These are phyloP conservation scores for Puccinia triticina DNA, from an alignment of 1,284 basidiomycete species.

Conservation along the genomic window DNA sequence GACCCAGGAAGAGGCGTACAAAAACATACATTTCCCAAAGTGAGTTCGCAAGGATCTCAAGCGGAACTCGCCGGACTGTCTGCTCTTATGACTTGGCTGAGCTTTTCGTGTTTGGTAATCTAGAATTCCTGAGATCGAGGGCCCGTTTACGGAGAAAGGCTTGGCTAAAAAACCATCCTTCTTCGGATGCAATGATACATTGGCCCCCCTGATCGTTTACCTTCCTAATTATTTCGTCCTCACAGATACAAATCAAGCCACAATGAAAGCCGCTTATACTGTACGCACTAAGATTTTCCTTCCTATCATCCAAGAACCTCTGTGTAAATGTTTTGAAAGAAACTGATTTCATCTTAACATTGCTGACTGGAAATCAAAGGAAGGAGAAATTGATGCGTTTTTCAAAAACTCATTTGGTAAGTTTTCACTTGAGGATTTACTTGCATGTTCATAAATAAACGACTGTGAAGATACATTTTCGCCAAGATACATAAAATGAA, in stretches of 20 bases:
- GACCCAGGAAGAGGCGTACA: slow-evolving; percentile 23
- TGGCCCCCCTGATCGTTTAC: slow-evolving; percentile 30
- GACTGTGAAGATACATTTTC: not conserved
- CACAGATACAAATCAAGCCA: slow-evolving; percentile 31
- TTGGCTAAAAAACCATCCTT: slow-evolving; percentile 37
- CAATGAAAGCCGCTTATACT: slow-evolving; percentile 29
- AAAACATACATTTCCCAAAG: slow-evolving; percentile 38
- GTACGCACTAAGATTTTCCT: slow-evolving; percentile 18
- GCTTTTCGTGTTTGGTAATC: not conserved
- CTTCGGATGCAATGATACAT: slow-evolving; percentile 28
- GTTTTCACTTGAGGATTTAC: not conserved
- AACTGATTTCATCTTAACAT: not conserved
- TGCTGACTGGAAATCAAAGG: slow-evolving; percentile 4
- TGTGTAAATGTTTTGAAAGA: not conserved
- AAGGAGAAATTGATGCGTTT: slow-evolving; percentile 42
- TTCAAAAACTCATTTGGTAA: slow-evolving; percentile 49
- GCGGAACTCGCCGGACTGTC: not conserved
- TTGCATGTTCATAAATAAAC: no score
- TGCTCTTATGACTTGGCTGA: not conserved
- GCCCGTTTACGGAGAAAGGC: slow-evolving; percentile 17
- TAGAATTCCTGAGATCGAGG: slow-evolving; percentile 34
- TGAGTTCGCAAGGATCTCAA: not conserved
- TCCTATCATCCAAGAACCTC: not conserved
- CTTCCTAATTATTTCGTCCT: slow-evolving; percentile 46
- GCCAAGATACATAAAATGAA: not conserved